Percentiles rank a stretch among this genome's conserved stretches.
phyloP scores from a whole-genome alignment of 495 filamentous ascomycete genomes.

The Neurospora hispaniola region DNA sequence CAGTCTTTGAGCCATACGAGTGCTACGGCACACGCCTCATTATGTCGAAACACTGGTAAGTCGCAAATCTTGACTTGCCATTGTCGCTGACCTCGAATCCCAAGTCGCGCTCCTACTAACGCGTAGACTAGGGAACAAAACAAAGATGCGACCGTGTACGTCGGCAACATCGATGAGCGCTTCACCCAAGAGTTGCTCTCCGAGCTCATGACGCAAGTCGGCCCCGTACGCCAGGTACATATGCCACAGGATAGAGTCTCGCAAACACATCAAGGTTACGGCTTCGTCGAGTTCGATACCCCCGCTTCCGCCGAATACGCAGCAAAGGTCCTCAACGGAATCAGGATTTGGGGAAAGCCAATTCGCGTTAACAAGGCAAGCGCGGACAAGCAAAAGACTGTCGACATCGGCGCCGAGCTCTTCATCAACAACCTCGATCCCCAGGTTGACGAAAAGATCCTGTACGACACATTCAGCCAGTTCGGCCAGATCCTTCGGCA shows the following conservation, averaged over 20 bases:
- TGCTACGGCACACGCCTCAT: neutral
- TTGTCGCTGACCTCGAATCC: neutral
- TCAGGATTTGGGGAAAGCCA: constrained; percentile 85
- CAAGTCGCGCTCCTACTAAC: neutral
- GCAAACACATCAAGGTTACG: constrained; percentile 93
- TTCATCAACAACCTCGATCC: constrained; percentile 95
- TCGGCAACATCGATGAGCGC: constrained; percentile 96
- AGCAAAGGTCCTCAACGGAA: constrained; percentile 90
- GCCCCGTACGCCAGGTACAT: constrained; percentile 94
- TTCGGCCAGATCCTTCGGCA: constrained; percentile 77
- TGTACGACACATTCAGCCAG: constrained; percentile 94
- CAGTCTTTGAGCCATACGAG: neutral
- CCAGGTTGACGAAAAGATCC: constrained; percentile 88
- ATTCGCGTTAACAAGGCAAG: constrained; percentile 87
- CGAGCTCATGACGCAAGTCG: constrained; percentile 96
- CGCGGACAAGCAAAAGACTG: constrained; percentile 92
- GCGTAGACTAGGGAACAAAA: constrained; percentile 73
- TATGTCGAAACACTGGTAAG: constrained; percentile 61
- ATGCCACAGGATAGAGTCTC: constrained; percentile 96
- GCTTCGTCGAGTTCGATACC: constrained; percentile 95
- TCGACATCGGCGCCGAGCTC: constrained; percentile 93
- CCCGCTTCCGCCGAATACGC: constrained; percentile 97
- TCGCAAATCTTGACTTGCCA: neutral
- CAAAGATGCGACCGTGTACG: constrained; percentile 96
- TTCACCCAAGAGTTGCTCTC: constrained; percentile 83